Base-by-base conservation (phyloP, 2,329 filamentous ascomycete genomes). In the Xylariales sp. region DNA sequence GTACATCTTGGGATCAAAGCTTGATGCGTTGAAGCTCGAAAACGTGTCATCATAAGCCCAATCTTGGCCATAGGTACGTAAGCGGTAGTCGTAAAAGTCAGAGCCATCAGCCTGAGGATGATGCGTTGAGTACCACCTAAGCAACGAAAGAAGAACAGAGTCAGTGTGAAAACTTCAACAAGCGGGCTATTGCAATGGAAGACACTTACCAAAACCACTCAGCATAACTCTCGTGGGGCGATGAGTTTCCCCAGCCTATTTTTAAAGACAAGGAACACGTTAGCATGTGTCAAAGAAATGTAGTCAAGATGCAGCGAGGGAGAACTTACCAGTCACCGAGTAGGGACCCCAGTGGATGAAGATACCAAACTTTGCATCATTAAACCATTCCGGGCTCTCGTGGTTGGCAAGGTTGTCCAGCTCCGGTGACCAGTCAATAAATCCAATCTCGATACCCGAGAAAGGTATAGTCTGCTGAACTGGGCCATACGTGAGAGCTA, bases 271-370 rank as follows among this genome's bases (percentile, higher is more conserved):
- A n/a, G 3, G 2, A 11, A 33, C 6, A 14, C 6, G 7, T 12
- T 11, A 16, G 3, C 11, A 4, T 2, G 21, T 20, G 19, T 5
- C 3, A 24, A 5, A n/a, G n/a, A n/a, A n/a, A n/a, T n/a, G n/a
- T n/a, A n/a, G n/a, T n/a, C n/a, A n/a, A n/a, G n/a, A n/a, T n/a
- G n/a, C 8, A 15, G 28, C 8, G 16, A 15, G 10, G 12, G 28
- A 8, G 12, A 4, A 16, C 24, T 16, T 5, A 40, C 39, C 40
- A 31, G 40, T 38, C 4, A 76, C 72, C 0, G 67, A 54, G 47
- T 75, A 77, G 0, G 66, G 56, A 3, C 73, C 72, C 70, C 73
- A 77, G 40, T 77, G 74, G 23, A 76, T 71, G 45, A 78, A 76
- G 20, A 78, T 76, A 1, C 74, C 74, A 44, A 60, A 78, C 38